Percentiles rank a stretch among this genome's conserved stretches.
Conservation (phyloP, 2,329 filamentous ascomycete species). For the Pseudogymnoascus sp. region DNA sequence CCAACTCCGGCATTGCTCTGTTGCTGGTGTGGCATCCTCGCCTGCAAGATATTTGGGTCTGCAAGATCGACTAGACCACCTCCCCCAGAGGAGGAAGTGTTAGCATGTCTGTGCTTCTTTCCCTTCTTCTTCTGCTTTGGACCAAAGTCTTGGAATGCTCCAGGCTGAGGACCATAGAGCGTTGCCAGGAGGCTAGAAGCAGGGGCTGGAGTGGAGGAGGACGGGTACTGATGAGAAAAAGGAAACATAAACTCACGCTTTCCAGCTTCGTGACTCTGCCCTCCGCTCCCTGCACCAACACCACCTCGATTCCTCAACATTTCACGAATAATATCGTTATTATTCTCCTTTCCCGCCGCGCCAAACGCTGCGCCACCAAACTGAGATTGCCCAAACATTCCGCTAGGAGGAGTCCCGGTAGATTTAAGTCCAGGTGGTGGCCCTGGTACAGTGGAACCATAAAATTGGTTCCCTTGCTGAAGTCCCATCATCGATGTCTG, state of each 20-base stretch:
- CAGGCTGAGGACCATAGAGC: conserved; percentile 81
- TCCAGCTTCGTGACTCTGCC: conserved; percentile 72
- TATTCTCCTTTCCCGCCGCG: conserved; percentile 61
- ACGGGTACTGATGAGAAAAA: conserved; percentile 79
- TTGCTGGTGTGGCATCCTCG: conserved; percentile 84
- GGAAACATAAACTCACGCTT: conserved; percentile 99
- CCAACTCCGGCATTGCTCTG: conserved; percentile 75
- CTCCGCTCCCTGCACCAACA: conserved; percentile 47
- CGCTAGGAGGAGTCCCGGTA: conserved; percentile 82
- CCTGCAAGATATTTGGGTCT: conserved; percentile 99
- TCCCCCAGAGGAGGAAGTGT: conserved; percentile 99
- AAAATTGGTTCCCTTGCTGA: conserved; percentile 62
- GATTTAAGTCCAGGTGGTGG: conserved; percentile 94
- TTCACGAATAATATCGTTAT: conserved; percentile 71
- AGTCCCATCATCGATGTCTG: conserved; percentile 80
- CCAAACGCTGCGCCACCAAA: conserved; percentile 66
- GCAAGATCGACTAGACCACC: conserved; percentile 99
- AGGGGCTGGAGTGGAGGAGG: conserved; percentile 77
- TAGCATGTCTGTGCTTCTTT: conserved; percentile 99
- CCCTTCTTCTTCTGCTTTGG: conserved; percentile 99
- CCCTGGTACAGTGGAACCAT: conserved; percentile 76
- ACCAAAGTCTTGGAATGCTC: conserved; percentile 82
- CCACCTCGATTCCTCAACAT: conserved; percentile 63
- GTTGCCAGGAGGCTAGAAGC: conserved; percentile 83
- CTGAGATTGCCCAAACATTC: conserved; percentile 86